Percentiles rank a stretch among this genome's conserved stretches.
Conservation (phyloP, 257 asterid genomes). For the Solanum etuberosum region DNA sequence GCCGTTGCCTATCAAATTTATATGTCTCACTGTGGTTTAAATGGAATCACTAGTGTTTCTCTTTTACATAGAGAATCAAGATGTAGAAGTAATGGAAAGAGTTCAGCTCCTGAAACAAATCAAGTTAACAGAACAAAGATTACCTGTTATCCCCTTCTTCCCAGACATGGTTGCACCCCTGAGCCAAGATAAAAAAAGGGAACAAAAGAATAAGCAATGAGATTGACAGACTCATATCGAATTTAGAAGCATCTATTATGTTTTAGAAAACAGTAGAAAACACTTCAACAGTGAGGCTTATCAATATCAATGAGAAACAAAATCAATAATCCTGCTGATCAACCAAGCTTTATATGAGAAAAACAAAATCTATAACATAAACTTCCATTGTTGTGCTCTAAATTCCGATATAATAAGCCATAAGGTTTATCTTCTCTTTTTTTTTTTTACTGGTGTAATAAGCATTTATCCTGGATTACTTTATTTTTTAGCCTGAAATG, state of each 20-base stretch:
- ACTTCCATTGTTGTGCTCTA: background rate
- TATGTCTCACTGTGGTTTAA: background rate
- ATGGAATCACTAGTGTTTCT: background rate
- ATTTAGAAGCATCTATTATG: background rate
- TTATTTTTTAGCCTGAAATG: background rate
- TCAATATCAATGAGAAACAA: background rate
- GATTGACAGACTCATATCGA: background rate
- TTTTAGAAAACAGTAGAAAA: background rate
- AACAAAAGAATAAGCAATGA: background rate
- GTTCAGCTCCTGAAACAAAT: no score
- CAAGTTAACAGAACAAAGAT: background rate
- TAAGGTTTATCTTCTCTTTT: background rate
- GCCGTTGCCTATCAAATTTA: background rate
- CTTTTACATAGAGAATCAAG: no score
- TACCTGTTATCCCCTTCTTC: conserved; percentile 95
- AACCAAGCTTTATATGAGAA: background rate
- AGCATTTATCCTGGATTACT: no score
- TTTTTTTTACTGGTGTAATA: no score
- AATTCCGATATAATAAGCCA: background rate
- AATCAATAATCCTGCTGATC: background rate
- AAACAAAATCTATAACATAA: background rate
- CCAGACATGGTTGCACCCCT: conserved; percentile 82
- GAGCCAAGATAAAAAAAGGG: conserved; percentile 7
- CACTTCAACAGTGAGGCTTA: background rate
- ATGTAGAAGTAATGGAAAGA: no score